Conservation (phyloP, 352 stramenopile species). For the Pythium chondricola region DNA sequence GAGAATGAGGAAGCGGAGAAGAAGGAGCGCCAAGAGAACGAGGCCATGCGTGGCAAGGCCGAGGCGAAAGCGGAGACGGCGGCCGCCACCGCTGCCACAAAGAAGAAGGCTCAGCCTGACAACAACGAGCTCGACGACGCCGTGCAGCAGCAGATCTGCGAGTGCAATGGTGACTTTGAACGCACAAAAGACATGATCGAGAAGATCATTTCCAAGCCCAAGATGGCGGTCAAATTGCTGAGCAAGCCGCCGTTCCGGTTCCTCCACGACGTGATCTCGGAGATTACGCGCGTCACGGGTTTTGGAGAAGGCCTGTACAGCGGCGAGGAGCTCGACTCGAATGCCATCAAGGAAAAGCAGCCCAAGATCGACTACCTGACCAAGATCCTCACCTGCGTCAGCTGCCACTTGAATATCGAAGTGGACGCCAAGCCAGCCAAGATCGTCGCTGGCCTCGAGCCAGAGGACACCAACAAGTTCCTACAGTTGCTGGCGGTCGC, state of each 20-base stretch:
- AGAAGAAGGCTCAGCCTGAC: constrained; percentile 27
- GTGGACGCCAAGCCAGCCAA: constrained; percentile 79
- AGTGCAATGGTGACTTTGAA: constrained; percentile 75
- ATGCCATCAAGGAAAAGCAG: constrained; percentile 90
- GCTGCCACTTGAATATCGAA: constrained; percentile 74
- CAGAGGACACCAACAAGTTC: constrained; percentile 92
- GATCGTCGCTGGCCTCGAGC: constrained; percentile 90
- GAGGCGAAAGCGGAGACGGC: constrained; percentile 32
- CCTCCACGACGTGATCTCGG: constrained; percentile 79
- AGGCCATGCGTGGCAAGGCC: constrained; percentile 15
- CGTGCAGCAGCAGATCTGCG: constrained; percentile 45
- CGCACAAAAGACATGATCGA: constrained; percentile 69
- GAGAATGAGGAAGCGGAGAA: constrained; percentile 29
- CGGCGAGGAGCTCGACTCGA: constrained; percentile 86
- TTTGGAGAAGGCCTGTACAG: constrained; percentile 84
- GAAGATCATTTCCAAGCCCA: constrained; percentile 78
- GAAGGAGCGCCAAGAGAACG: constrained; percentile 18
- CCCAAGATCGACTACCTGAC: constrained; percentile 89
- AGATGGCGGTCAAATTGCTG: constrained; percentile 80
- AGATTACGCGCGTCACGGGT: constrained; percentile 70
- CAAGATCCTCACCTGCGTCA: constrained; percentile 90
- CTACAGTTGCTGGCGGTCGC: constrained; percentile 88
- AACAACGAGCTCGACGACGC: constrained; percentile 49
- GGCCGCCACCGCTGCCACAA: constrained; percentile 9
- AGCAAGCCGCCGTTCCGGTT: constrained; percentile 86